Percentiles rank a stretch among this genome's conserved stretches.
phyloP scores from a whole-genome alignment of 2,329 filamentous ascomycete genomes.

The Monosporascus sp. region DNA sequence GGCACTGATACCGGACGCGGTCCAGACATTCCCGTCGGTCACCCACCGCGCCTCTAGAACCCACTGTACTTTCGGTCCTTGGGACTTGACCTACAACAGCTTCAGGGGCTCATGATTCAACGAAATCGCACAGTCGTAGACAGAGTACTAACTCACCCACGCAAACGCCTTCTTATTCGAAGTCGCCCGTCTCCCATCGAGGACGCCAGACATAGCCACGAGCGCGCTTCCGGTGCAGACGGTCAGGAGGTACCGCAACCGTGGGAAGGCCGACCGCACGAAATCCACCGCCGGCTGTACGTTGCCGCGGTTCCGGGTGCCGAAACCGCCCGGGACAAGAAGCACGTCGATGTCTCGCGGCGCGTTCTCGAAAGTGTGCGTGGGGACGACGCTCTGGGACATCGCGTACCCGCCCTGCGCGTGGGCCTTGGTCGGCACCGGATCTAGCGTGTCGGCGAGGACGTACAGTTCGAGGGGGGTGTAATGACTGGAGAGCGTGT shows the following conservation, averaged over 20 bases:
- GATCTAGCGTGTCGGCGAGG: constrained; percentile 34
- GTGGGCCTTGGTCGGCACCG: constrained; percentile 31
- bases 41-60: constrained; percentile 58
- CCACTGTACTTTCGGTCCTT: constrained; percentile 52
- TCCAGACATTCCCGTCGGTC: constrained; percentile 61
- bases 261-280: constrained; percentile 38
- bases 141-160: constrained; percentile 25
- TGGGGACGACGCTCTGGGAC: constrained; percentile 32
- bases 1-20: constrained; percentile 52
- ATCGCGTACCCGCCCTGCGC: constrained; percentile 22
- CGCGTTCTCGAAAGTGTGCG: constrained; percentile 46
- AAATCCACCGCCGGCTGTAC: constrained; percentile 36
- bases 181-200: constrained; percentile 57
- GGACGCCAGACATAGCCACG: constrained; percentile 51
- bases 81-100: constrained; percentile 24
- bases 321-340: constrained; percentile 59
- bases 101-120: neutral
- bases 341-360: constrained; percentile 55
- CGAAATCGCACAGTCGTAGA: neutral
- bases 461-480: constrained; percentile 34
- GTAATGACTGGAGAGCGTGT: constrained; percentile 30
- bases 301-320: constrained; percentile 33
- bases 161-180: constrained; percentile 59
- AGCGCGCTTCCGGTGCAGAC: constrained; percentile 62
- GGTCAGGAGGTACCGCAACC: constrained; percentile 52